Base-by-base conservation (phyloP, 371 early-diverging fungal species). In the Syncephalastrum sp. region DNA sequence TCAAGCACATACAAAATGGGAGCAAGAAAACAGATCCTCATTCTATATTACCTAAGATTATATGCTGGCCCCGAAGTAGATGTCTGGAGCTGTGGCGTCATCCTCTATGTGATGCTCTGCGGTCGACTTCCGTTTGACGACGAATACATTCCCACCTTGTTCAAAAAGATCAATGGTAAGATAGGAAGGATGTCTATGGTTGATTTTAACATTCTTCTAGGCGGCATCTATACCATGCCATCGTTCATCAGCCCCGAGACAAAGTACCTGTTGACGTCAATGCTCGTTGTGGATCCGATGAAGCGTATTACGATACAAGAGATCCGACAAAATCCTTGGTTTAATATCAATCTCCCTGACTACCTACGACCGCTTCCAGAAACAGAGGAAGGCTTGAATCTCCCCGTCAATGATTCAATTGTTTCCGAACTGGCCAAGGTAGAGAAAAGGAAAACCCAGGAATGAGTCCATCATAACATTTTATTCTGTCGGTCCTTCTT, bases 51-150 rank as follows among this genome's bases (percentile, higher is more conserved):
- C 45, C 2, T 65, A 16, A 83, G 86, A 55, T 68, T 93, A 33
- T 99, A 99, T 67, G 93, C 93, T 21, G 99, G 99, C 12, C 96
- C 98, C 5, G 99, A 98, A 75, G 96, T 99, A 5, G 99, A 99
- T 81, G 93, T 99, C 2, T 99, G 99, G 99, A 92, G 93, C 65
- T 94, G 97, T 65, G 99, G 99, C 21, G 98, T 99, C 5, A 96
- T 99, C 57, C 81, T 99, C 16, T 99, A 98, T 70, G 99, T 98
- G n/a, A 95, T 99, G 96, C 84, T 99, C n/a, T 95, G 95, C 71
- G 99, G 99, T 6, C 83, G 92, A 55, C 82, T 99, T 24, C 99
- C 99, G 2, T 99, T 99, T 74, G 99, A 99, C 67, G 99, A 99
- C 72, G 98, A 98, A 68, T 92, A 97, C 67, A 96, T 99, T 48